Evolutionary conservation across 352 stramenopile genomes (phyloP).

Genomic region (Pythium oligandrum): DNA sequence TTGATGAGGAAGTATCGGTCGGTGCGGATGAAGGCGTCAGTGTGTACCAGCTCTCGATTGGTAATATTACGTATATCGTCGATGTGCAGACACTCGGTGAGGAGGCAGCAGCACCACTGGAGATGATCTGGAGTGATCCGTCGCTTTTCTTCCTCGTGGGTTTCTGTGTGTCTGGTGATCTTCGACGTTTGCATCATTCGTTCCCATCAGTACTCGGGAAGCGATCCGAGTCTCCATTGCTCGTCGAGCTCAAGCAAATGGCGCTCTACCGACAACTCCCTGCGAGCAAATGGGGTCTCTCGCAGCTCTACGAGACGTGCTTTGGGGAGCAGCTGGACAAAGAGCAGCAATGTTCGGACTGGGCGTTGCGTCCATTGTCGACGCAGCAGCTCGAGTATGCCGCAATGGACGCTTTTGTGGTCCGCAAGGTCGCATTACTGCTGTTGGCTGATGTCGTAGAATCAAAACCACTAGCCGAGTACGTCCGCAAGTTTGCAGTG

Average conservation of each 20-base stretch:
- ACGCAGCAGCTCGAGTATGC: slow-evolving; percentile 43
- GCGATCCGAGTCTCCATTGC: slow-evolving; percentile 4
- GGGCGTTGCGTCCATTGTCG: slow-evolving; percentile 38
- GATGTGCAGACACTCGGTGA: slow-evolving; percentile 47
- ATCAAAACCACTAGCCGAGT: slow-evolving; percentile 5
- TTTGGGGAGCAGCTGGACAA: slow-evolving; percentile 44
- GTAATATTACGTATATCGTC: slow-evolving; percentile 41
- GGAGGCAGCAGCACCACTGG: slow-evolving; percentile 27
- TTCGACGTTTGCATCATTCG: slow-evolving; percentile 40
- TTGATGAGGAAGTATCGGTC: slow-evolving; percentile 8
- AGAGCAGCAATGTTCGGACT: slow-evolving; percentile 63
- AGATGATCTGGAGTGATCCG: slow-evolving; percentile 29
- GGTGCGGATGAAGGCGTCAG: slow-evolving; percentile 29
- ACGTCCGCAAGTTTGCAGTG: slow-evolving; percentile 20
- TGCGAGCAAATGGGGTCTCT: slow-evolving; percentile 47
- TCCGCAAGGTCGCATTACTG: slow-evolving; percentile 36
- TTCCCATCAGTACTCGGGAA: slow-evolving; percentile 31
- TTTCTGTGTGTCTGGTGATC: slow-evolving; percentile 51
- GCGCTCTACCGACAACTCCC: slow-evolving; percentile 43
- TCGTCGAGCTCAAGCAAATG: slow-evolving; percentile 53
- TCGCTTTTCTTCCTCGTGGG: slow-evolving; percentile 38
- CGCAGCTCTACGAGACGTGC: slow-evolving; percentile 33
- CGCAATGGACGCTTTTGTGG: slow-evolving; percentile 45
- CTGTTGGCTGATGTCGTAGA: slow-evolving; percentile 35
- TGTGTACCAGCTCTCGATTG: slow-evolving; percentile 46